phyloP scores from a whole-genome alignment of 1,139 yeast species.

The Eremothecium sinecaudum region DNA sequence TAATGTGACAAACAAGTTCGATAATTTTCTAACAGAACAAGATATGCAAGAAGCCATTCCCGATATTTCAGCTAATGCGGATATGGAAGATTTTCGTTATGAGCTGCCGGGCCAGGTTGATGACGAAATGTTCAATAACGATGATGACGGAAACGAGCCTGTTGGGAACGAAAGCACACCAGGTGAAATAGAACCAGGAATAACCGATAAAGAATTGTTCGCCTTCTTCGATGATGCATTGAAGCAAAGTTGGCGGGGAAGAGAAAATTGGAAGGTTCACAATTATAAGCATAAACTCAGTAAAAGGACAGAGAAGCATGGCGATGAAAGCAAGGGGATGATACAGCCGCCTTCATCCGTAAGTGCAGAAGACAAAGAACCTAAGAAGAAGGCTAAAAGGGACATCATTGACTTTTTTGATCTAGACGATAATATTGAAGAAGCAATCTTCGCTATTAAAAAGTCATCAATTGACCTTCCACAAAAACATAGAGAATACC shows the following conservation, averaged over 20 bases:
- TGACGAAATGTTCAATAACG: constrained; percentile 4
- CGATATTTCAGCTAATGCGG: constrained; percentile 22
- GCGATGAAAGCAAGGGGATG: constrained; percentile 14
- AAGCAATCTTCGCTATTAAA: constrained; percentile 41
- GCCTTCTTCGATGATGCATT: constrained; percentile 68
- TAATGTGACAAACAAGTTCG: constrained; percentile 36
- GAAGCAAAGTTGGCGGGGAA: constrained; percentile 77
- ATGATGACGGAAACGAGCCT: constrained; percentile 9
- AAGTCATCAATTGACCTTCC: constrained; percentile 38
- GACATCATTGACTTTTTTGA: constrained; percentile 46
- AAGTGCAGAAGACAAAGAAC: constrained; percentile 36
- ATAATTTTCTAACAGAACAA: constrained; percentile 27
- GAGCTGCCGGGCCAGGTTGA: constrained; percentile 24
- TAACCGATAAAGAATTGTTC: constrained; percentile 62
- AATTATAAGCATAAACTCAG: constrained; percentile 38
- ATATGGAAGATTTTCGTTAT: constrained; percentile 19
- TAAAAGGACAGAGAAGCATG: constrained; percentile 11
- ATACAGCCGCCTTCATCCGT: constrained; percentile 13
- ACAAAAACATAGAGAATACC: constrained; percentile 35
- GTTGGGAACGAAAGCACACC: constrained; percentile 11
- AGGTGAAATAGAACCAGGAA: constrained; percentile 16
- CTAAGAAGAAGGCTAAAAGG: constrained; percentile 30
- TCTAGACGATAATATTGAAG: constrained; percentile 29
- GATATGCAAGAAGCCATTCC: constrained; percentile 34
- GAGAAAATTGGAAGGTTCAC: constrained; percentile 85